A percentile compares a stretch with the other conserved stretches of the same genome.
Evolutionary conservation across 2,329 filamentous ascomycete species (phyloP).

Genomic region (Fusarium citri): DNA sequence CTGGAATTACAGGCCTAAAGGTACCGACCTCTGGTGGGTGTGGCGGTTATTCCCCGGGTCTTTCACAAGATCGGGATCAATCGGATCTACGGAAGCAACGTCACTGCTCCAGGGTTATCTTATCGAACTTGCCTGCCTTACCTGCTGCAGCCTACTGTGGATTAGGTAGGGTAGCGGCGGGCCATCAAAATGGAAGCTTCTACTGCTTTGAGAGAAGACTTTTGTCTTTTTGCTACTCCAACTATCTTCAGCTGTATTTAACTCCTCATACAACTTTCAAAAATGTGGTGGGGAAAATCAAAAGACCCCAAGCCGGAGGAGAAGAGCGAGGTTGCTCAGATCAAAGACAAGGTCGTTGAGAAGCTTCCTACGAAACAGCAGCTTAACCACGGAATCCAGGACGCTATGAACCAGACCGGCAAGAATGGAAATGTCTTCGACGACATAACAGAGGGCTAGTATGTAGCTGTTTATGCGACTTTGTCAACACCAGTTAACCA

Average conservation of each 20-base stretch:
- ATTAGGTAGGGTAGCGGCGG: slow-evolving; percentile 25
- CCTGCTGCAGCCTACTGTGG: slow-evolving; percentile 7
- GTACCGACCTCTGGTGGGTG: neutral
- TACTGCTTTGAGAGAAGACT: slow-evolving; percentile 7
- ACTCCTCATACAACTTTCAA: neutral
- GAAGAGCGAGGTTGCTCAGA: slow-evolving; percentile 38
- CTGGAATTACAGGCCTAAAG: slow-evolving; percentile 51
- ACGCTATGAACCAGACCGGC: slow-evolving; percentile 67
- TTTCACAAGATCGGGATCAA: slow-evolving; percentile 36
- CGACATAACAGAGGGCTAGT: slow-evolving; percentile 83
- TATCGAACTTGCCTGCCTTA: slow-evolving; percentile 6
- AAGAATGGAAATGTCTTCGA: slow-evolving; percentile 81
- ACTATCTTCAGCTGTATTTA: neutral
- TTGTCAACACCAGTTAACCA: slow-evolving; percentile 23
- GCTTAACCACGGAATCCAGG: slow-evolving; percentile 67
- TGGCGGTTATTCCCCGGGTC: slow-evolving; percentile 49
- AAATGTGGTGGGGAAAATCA: slow-evolving; percentile 60
- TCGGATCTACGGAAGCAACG: slow-evolving; percentile 43
- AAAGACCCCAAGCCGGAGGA: slow-evolving; percentile 51
- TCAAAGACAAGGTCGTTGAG: slow-evolving; percentile 55
- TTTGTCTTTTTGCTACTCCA: neutral
- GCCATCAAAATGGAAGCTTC: slow-evolving; percentile 35
- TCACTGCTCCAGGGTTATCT: slow-evolving; percentile 25
- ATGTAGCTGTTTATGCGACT: slow-evolving; percentile 53
- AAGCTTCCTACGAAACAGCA: slow-evolving; percentile 62